Conservation (phyloP, 352 stramenopile genomes). For the Phytophthora crassamura region DNA sequence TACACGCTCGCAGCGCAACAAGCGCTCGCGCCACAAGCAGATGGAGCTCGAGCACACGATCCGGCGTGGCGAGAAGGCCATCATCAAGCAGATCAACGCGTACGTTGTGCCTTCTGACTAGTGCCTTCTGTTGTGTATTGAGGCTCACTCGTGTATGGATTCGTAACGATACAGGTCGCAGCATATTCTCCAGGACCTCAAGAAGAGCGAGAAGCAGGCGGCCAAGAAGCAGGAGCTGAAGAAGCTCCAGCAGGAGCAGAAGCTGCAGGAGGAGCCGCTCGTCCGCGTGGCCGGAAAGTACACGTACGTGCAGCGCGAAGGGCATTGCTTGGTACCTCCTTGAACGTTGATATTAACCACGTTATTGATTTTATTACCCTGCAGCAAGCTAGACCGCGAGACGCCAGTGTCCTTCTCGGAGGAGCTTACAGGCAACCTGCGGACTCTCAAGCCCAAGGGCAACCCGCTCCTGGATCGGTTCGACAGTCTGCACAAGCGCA, state of each 20-base stretch:
- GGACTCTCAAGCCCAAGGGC: conserved; percentile 82
- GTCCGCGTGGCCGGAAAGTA: conserved; percentile 78
- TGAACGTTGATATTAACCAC: conserved; percentile 1
- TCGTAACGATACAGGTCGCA: conserved; percentile 42
- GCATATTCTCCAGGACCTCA: conserved; percentile 73
- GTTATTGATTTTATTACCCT: conserved; percentile 7
- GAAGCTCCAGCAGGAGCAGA: conserved; percentile 77
- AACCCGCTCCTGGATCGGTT: conserved; percentile 83
- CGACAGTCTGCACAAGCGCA: conserved; percentile 89
- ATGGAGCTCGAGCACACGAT: conserved; percentile 76
- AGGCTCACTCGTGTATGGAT: conserved; percentile 8
- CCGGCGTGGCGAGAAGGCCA: conserved; percentile 69
- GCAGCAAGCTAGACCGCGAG: conserved; percentile 76
- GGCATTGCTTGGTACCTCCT: background rate
- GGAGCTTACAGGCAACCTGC: conserved; percentile 83
- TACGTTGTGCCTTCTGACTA: conserved; percentile 38
- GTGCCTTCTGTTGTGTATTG: background rate
- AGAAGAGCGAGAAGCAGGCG: conserved; percentile 71
- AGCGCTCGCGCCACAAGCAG: conserved; percentile 79
- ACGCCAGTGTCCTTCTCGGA: conserved; percentile 80
- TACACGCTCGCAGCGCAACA: conserved; percentile 80
- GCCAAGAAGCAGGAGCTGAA: conserved; percentile 79
- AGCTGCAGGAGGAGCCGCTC: conserved; percentile 76
- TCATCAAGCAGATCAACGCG: conserved; percentile 90
- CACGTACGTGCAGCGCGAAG: conserved; percentile 49